These are phyloP conservation scores for Entamoeba invadens DNA, from an alignment of 208 protist genomes.

Conservation along the genomic window DNA sequence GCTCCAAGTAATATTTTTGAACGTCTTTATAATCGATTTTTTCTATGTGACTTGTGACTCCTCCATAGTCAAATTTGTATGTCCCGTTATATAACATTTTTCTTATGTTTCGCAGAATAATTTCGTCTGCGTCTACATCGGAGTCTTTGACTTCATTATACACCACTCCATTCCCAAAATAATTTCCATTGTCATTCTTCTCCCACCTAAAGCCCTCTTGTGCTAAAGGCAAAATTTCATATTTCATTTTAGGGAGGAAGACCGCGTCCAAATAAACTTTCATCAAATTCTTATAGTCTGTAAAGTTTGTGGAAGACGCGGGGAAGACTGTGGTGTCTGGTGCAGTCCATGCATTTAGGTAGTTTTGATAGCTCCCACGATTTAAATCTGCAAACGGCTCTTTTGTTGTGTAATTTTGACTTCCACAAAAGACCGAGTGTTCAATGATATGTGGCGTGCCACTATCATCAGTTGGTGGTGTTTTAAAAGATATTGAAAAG, in stretches of 20 bases:
- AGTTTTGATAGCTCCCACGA: slow-evolving; percentile 33
- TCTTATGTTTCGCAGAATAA: background rate
- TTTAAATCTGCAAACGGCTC: slow-evolving; percentile 31
- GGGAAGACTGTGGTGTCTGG: slow-evolving; percentile 33
- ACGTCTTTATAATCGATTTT: background rate
- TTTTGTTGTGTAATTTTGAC: slow-evolving; percentile 25
- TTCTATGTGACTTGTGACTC: background rate
- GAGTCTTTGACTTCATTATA: slow-evolving; percentile 40
- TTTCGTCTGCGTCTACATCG: background rate
- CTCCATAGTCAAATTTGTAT: background rate
- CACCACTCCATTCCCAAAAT: slow-evolving; percentile 29
- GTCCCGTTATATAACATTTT: background rate
- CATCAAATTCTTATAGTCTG: slow-evolving; percentile 39
- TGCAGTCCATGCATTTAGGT: slow-evolving; percentile 37
- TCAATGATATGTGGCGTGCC: slow-evolving; percentile 37
- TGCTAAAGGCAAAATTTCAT: background rate
- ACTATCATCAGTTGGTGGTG: slow-evolving; percentile 18
- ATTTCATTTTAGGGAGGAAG: slow-evolving; percentile 21
- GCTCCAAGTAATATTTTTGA: background rate
- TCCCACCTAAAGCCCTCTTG: slow-evolving; percentile 1
- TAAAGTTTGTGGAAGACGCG: slow-evolving; percentile 22
- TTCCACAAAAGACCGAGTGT: slow-evolving; percentile 27
- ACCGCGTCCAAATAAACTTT: slow-evolving; percentile 38
- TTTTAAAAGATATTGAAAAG: slow-evolving; percentile 21
- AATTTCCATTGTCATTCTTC: background rate